Evolutionary conservation across 345 rosid genomes (phyloP).

Genomic region (Hevea brasiliensis): DNA sequence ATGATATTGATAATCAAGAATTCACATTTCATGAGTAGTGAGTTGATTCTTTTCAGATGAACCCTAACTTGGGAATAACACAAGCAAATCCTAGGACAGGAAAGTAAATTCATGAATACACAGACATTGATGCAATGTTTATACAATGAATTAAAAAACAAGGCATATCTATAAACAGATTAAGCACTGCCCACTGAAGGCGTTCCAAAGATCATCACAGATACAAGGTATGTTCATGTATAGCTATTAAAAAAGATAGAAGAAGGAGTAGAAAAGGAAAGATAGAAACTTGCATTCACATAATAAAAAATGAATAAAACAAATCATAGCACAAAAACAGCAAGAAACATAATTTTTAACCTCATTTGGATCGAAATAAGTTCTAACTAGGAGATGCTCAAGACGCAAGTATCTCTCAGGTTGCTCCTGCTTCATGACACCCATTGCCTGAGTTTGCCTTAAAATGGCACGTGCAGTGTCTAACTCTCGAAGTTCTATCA

Average conservation of each 20-base stretch:
- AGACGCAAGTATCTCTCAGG: conserved; percentile 92
- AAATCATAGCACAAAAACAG: background rate
- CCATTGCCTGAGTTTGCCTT: conserved; percentile 98
- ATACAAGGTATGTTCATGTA: background rate
- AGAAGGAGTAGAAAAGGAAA: too few species aligned
- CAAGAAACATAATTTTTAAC: conserved; percentile 32
- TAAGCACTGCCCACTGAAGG: background rate
- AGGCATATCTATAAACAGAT: background rate
- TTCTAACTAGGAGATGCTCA: conserved; percentile 91
- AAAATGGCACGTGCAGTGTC: conserved; percentile 95
- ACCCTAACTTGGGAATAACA: background rate
- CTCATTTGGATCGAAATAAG: conserved; percentile 96
- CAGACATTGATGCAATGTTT: background rate
- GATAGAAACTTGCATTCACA: background rate
- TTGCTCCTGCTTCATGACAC: conserved; percentile 99
- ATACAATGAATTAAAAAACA: background rate
- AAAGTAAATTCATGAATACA: background rate
- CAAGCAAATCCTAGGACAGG: background rate
- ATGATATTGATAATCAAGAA: background rate
- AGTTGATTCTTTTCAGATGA: background rate
- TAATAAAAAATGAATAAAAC: background rate
- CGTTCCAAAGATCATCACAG: background rate
- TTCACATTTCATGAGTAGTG: background rate
- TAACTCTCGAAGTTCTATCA: conserved; percentile 95
- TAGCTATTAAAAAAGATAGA: background rate